Conservation (phyloP, 257 asterid species). For the Scutellaria minor region DNA sequence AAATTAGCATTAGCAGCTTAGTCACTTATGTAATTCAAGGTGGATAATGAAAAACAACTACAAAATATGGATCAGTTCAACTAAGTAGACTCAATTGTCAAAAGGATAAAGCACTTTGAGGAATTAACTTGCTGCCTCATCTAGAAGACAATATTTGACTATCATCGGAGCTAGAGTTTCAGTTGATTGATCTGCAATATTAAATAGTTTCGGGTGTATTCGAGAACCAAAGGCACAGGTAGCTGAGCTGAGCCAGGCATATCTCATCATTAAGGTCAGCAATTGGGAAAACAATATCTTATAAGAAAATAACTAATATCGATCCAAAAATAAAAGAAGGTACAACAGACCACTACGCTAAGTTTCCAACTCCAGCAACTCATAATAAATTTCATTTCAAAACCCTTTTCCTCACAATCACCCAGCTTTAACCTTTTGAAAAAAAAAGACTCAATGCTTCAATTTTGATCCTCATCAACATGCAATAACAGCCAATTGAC, state of each 20-base stretch:
- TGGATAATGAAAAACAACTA: not conserved
- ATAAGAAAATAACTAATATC: not conserved
- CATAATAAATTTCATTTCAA: not conserved
- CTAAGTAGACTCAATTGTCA: not conserved
- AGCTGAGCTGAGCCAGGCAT: slow-evolving; percentile 5
- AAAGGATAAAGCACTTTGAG: not conserved
- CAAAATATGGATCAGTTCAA: not conserved
- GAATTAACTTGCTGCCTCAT: slow-evolving; percentile 3
- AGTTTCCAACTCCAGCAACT: slow-evolving; percentile 32
- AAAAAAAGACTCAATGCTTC: slow-evolving; percentile 5
- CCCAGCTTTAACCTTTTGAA: slow-evolving; percentile 1
- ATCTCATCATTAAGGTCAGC: not conserved
- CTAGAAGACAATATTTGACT: not conserved
- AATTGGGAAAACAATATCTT: not conserved
- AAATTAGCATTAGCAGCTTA: not conserved
- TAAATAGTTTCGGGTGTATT: not conserved
- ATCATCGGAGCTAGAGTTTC: not conserved
- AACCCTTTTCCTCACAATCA: slow-evolving; percentile 10
- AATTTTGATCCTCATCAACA: slow-evolving; percentile 31
- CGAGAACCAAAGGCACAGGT: not conserved
- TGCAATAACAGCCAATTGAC: slow-evolving; percentile 18
- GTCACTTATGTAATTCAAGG: not conserved
- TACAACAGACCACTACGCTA: not conserved
- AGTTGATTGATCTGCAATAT: not conserved
- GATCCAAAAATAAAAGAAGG: not conserved